Evolutionary conservation across 2,329 filamentous ascomycete genomes (phyloP).

Genomic region (Colletotrichum sp.): DNA sequence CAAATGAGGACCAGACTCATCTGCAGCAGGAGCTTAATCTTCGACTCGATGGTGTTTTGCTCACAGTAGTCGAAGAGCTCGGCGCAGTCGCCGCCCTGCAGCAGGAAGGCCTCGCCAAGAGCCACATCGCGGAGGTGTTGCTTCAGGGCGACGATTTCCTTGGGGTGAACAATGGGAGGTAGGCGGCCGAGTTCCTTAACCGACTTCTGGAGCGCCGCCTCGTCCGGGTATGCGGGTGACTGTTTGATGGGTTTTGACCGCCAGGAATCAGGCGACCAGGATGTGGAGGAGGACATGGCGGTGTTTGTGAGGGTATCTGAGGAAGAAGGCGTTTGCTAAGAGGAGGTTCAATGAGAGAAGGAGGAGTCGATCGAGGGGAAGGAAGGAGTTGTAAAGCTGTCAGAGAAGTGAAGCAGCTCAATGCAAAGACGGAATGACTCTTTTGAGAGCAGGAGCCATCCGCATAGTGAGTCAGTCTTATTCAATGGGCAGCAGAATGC

Average conservation of each 20-base stretch:
- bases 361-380: background rate
- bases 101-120: conserved; percentile 86
- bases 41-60: conserved; percentile 87
- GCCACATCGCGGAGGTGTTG: conserved; percentile 84
- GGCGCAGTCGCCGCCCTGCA: conserved; percentile 96
- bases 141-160: conserved; percentile 82
- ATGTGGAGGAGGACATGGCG: conserved; percentile 10
- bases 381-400: background rate
- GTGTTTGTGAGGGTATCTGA: background rate
- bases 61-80: conserved; percentile 98
- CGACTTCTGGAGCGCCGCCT: conserved; percentile 62
- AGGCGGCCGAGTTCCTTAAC: conserved; percentile 69
- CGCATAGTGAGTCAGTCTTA: conserved; percentile 6
- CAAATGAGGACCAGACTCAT: conserved; percentile 97
- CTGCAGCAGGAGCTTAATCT: conserved; percentile 94
- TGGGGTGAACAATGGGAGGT: conserved; percentile 80
- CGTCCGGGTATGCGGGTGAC: conserved; percentile 71
- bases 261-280: conserved; percentile 73
- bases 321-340: background rate
- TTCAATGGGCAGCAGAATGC: background rate
- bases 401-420: background rate
- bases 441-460: background rate
- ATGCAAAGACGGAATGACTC: background rate
- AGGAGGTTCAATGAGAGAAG: background rate
- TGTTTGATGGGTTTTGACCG: conserved; percentile 81